A percentile compares a stretch with the other conserved stretches of the same genome.
These are phyloP conservation scores for Limnomonas spitsbergensis DNA, from an alignment of 139 green algal genomes.

Conservation along the genomic window DNA sequence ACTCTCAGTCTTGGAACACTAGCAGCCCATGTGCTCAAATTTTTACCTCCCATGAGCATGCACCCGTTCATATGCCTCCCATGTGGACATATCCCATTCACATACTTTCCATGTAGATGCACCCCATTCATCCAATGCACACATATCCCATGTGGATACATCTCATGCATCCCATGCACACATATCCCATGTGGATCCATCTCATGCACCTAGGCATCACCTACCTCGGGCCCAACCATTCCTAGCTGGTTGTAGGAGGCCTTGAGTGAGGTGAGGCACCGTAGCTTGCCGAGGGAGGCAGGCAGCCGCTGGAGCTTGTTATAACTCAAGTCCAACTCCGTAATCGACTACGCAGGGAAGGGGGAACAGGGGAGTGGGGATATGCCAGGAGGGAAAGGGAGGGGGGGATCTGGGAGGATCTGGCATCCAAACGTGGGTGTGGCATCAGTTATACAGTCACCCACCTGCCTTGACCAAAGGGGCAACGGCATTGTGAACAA, in stretches of 20 bases:
- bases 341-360: neutral
- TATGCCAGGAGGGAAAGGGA: neutral
- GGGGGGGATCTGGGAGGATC: neutral
- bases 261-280: neutral
- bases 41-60: no score
- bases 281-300: neutral
- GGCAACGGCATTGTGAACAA: neutral
- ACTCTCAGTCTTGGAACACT: no score
- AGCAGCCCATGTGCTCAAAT: no score
- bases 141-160: no score
- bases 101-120: no score
- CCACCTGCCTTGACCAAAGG: neutral
- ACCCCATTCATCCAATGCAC: neutral
- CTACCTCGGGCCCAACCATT: neutral
- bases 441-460: neutral
- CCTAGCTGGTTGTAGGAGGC: slow-evolving; percentile 13
- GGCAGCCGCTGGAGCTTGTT: slow-evolving; percentile 5
- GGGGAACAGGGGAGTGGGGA: neutral
- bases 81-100: neutral
- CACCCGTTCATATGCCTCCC: neutral
- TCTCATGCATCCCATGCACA: neutral
- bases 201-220: neutral
- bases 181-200: neutral
- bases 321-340: neutral
- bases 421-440: neutral